Base-by-base conservation (phyloP, 1,284 basidiomycete genomes). In the Heliocybe sulcata region DNA sequence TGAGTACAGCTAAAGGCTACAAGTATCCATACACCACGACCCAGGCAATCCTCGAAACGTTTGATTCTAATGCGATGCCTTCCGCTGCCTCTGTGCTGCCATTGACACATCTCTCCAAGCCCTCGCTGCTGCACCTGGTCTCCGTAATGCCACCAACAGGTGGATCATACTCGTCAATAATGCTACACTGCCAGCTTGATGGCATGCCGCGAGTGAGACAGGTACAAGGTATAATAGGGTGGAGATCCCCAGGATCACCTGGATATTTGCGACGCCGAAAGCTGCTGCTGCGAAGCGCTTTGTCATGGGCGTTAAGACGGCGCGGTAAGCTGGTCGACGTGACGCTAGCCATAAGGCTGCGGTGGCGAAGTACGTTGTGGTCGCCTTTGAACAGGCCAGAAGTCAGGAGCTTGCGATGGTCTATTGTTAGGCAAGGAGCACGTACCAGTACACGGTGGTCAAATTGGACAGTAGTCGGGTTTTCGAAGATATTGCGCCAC, bases 391-490 rank as follows among this genome's bases (percentile, higher is more conserved):
- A 23, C 59, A 53, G 23, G 49, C 42, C 42, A 25, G 59, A 4
- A 62, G 48, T 35, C 23, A 52, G 22, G 20, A 45, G 19, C n/a
- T 27, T 45, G 58, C 3, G 57, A 29, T 54, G 6, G n/a, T n/a
- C 59, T 47, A 3, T 26, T 22, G 11, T 6, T 20, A 22, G 22
- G 51, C 55, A 23, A 57, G 26, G 33, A 9, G 87, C 16, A 42
- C 38, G 69, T 63, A 92, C 94, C 50, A 99, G 79, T 48, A 94
- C 77, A 35, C 97, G 87, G 70, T 99, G 97, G 67, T 99, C 84
- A 64, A 98, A 96, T 69, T 99, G 97, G 9, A 96, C 95, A 0
- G 97, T 98, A 9, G 92, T 95, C 2, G 97, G 97, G 68, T 99
- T 99, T 72, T 98, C 96, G 59, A 97, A 84, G 52, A 98, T 76